phyloP scores from a whole-genome alignment of 2,329 filamentous ascomycete species.

The Venturia oleaginea region DNA sequence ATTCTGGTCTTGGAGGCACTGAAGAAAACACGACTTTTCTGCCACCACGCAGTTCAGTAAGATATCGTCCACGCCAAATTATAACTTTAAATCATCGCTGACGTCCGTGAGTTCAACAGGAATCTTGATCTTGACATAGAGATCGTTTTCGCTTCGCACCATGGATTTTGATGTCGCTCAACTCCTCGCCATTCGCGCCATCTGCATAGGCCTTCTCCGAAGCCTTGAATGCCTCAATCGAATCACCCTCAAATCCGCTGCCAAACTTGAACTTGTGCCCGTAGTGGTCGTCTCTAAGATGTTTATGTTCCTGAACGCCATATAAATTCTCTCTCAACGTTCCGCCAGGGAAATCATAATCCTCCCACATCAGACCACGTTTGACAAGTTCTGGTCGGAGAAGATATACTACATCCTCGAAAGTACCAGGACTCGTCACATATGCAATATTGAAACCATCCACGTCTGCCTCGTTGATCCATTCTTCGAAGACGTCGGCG shows the following conservation, averaged over 20 bases:
- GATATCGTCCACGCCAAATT: no score
- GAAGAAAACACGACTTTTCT: no score
- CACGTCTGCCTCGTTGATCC: slow-evolving; percentile 35
- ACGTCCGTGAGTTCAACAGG: no score
- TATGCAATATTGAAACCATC: slow-evolving; percentile 37
- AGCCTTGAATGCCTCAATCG: background rate
- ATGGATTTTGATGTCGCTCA: background rate
- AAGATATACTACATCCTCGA: slow-evolving; percentile 43
- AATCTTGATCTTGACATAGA: background rate
- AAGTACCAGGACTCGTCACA: slow-evolving; percentile 43
- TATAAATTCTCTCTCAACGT: slow-evolving; percentile 33
- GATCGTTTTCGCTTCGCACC: background rate
- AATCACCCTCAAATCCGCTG: slow-evolving; percentile 11
- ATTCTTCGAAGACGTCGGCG: slow-evolving; percentile 40
- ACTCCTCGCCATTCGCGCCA: background rate
- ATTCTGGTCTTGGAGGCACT: no score
- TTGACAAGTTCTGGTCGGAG: slow-evolving; percentile 40
- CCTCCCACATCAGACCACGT: slow-evolving; percentile 21
- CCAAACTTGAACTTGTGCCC: slow-evolving; percentile 12
- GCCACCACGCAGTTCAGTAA: no score
- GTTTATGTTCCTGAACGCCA: slow-evolving; percentile 23
- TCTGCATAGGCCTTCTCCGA: background rate
- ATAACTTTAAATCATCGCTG: no score
- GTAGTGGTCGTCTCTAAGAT: slow-evolving; percentile 26
- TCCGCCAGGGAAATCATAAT: slow-evolving; percentile 28